Percentiles rank a stretch among this genome's conserved stretches.
Conservation (phyloP, 352 stramenopile genomes). For the Elongisporangium prolatum region DNA sequence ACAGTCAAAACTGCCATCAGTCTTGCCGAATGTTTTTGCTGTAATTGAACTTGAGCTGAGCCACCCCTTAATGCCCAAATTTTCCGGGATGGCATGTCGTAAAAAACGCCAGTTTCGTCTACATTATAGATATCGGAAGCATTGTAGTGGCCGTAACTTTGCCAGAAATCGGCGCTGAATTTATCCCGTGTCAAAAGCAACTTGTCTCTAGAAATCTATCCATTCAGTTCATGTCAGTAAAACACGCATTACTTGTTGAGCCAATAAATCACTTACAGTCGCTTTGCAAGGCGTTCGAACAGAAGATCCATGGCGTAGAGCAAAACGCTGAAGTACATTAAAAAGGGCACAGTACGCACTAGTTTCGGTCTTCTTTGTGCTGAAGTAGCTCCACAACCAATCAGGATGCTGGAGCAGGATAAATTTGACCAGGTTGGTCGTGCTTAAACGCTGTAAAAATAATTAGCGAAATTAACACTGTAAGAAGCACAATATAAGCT, state of each 20-base stretch:
- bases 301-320: background rate
- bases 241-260: background rate
- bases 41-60: background rate
- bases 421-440: background rate
- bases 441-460: constrained; percentile 1
- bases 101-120: constrained; percentile 2
- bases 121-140: constrained; percentile 3
- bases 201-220: no score
- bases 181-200: background rate
- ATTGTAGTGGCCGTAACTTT: background rate
- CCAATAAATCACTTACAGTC: background rate
- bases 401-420: background rate
- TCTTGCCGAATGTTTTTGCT: background rate
- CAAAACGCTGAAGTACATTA: constrained; percentile 1
- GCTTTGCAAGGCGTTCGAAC: background rate
- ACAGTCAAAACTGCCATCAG: background rate
- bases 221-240: background rate
- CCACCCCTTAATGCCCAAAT: constrained; percentile 1
- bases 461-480: no score
- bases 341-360: background rate
- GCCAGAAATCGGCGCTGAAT: constrained; percentile 1
- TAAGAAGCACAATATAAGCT: background rate
- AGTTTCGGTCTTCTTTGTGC: background rate
- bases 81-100: constrained; percentile 1
- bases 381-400: background rate